A percentile compares a stretch with the other conserved stretches of the same genome.
phyloP scores from a whole-genome alignment of 345 rosid genomes.

The Salix brachista region DNA sequence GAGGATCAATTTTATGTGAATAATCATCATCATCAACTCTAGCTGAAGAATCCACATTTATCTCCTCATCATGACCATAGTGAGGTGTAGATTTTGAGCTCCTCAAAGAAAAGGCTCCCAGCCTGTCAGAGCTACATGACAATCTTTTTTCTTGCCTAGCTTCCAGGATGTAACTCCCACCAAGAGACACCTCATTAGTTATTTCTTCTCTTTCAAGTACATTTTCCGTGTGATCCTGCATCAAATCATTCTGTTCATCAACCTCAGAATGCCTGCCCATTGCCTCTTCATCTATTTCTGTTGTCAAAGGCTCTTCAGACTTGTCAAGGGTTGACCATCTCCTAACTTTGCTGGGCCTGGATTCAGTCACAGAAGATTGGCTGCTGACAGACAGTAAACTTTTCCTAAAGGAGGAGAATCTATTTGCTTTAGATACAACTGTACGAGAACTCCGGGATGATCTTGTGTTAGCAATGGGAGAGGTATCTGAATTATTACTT shows the following conservation, averaged over 20 bases:
- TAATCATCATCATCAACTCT: constrained; percentile 18
- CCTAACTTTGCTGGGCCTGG: constrained; percentile 24
- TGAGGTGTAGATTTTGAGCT: constrained; percentile 20
- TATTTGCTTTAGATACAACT: constrained; percentile 29
- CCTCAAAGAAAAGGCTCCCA: constrained; percentile 30
- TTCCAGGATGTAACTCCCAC: constrained; percentile 17
- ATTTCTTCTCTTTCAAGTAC: constrained; percentile 32
- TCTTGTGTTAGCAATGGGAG: constrained; percentile 16
- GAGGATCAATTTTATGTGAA: constrained; percentile 19
- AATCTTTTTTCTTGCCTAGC: constrained; percentile 19
- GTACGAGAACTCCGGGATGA: constrained; percentile 19
- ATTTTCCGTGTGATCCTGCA: constrained; percentile 30
- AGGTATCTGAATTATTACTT: constrained; percentile 19
- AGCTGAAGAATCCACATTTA: constrained; percentile 29
- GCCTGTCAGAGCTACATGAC: constrained; percentile 26
- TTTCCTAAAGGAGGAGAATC: constrained; percentile 37
- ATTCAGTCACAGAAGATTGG: constrained; percentile 28
- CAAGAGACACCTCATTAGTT: constrained; percentile 24
- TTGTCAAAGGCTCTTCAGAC: constrained; percentile 28
- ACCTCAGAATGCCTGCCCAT: constrained; percentile 37
- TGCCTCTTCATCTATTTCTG: constrained; percentile 35
- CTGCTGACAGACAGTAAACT: constrained; percentile 21
- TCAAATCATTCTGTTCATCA: constrained; percentile 37
- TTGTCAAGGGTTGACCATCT: constrained; percentile 30
- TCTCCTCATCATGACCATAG: constrained; percentile 17